Evolutionary conservation across 345 rosid genomes (phyloP).

Genomic region (Cardiospermum halicacabum): DNA sequence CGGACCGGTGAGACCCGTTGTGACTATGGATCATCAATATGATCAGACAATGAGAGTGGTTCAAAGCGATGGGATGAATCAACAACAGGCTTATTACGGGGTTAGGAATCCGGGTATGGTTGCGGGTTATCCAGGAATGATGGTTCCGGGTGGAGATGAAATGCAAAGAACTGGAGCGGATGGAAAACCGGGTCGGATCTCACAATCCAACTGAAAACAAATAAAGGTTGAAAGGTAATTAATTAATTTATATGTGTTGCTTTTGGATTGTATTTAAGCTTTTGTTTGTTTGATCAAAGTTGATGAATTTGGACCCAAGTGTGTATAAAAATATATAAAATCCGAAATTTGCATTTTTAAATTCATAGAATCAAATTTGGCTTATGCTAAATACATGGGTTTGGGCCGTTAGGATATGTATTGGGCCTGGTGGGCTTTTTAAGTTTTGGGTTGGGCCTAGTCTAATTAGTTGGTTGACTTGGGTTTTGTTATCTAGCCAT

Average conservation of each 20-base stretch:
- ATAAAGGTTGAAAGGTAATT: neutral
- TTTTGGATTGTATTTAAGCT: constrained; percentile 2
- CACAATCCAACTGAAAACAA: constrained; percentile 20
- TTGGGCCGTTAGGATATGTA: too few relatives aligned
- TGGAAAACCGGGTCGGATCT: constrained; percentile 34
- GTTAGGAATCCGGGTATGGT: constrained; percentile 44
- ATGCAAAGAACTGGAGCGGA: constrained; percentile 39
- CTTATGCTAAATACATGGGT: too few relatives aligned
- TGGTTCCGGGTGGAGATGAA: constrained; percentile 58
- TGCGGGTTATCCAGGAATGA: constrained; percentile 52
- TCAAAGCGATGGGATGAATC: constrained; percentile 46
- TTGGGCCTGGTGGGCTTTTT: too few relatives aligned
- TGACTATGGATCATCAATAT: constrained; percentile 37
- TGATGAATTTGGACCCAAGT: neutral
- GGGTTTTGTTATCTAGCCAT: too few relatives aligned
- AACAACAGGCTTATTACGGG: constrained; percentile 60
- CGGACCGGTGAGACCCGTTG: constrained; percentile 39
- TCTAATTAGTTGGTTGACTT: too few relatives aligned
- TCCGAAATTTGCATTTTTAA: neutral
- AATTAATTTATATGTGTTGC: neutral
- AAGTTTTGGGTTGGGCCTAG: too few relatives aligned
- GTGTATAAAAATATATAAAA: neutral
- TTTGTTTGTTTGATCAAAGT: constrained; percentile 1
- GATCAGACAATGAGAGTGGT: constrained; percentile 24
- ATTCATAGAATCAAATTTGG: too few relatives aligned